phyloP scores from a whole-genome alignment of 108 stramenopile genomes.

The Fragilariopsis cylindrus region DNA sequence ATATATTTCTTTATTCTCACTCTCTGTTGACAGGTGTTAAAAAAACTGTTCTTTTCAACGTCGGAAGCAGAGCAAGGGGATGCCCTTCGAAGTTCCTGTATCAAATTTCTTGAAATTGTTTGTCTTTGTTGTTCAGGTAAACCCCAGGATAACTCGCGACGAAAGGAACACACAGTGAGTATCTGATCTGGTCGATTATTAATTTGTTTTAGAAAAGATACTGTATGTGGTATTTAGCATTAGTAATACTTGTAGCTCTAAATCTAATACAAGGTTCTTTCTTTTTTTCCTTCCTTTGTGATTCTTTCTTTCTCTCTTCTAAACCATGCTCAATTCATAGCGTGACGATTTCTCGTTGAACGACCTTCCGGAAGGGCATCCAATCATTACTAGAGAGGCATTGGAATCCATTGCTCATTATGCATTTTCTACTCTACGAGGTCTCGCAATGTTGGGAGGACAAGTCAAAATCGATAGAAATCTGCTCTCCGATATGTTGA shows the following conservation, averaged over 20 bases:
- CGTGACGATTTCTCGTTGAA: slow-evolving; percentile 84
- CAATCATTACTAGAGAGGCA: slow-evolving; percentile 82
- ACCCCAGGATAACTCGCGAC: slow-evolving; percentile 52
- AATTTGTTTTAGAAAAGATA: neutral
- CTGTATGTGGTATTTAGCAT: no score
- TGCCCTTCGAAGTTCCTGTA: slow-evolving; percentile 71
- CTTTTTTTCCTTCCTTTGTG: neutral
- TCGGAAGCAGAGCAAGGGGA: slow-evolving; percentile 43
- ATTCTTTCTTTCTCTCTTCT: neutral
- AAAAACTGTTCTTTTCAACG: slow-evolving; percentile 49
- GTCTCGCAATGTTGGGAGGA: slow-evolving; percentile 76
- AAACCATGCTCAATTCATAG: slow-evolving; percentile 3
- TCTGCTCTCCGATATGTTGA: slow-evolving; percentile 62
- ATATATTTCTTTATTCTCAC: neutral
- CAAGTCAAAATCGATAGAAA: slow-evolving; percentile 81
- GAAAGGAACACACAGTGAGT: slow-evolving; percentile 44
- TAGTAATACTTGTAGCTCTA: neutral
- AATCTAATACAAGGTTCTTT: neutral
- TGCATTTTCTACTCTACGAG: slow-evolving; percentile 81
- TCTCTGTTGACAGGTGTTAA: slow-evolving; percentile 26
- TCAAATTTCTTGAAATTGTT: slow-evolving; percentile 91
- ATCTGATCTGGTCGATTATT: neutral
- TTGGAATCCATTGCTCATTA: slow-evolving; percentile 87
- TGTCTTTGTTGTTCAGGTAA: slow-evolving; percentile 79
- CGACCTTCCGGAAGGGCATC: slow-evolving; percentile 88